Base-by-base conservation (phyloP, 768 basidiomycete species). In the Kwoniella dejecticola region DNA sequence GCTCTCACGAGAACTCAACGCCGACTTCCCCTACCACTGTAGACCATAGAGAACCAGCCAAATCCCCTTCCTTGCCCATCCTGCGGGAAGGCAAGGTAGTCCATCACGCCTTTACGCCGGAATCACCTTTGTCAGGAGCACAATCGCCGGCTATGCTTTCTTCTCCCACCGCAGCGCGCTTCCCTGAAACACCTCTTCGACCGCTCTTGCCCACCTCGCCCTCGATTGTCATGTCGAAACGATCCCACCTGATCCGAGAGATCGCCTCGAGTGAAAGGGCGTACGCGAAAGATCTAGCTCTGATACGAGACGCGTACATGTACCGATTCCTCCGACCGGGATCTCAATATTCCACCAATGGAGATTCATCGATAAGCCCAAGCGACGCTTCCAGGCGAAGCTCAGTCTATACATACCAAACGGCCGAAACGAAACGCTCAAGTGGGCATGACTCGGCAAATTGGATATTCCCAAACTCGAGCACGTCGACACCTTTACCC, bases 281-380 rank as follows among this genome's bases (percentile, higher is more conserved):
- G 6, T 80, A 78, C 63, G 78, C 79, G 1, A 66, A 63, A 19
- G 79, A 80, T 55, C 67, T 80, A 7, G 72, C 72, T 6, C 62
- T 79, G 26, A 62, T 80, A 17, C 67, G 79, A 4, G 78, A 80
- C 57, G 78, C 76, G 4, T 79, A 75, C 60, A 52, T 78, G 38
- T 58, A 50, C 26, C 59, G 73, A 2, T 59, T 56, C 45, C n/a
- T 73, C 13, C 61, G 76, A 23, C 77, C 75, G 13, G 31, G 50
- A 3, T 71, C 72, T 15, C 62, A 58, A 31, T 60, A 64, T 46
- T 63, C 67, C 13, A 61, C 64, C n/a, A 62, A 40, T 26, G 57
- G 52, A 15, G 58, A 58, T 24, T 46, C 45, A 1, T 66, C 64
- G n/a, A 52, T 62, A 47, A 70, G 62, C 53, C 60, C 72, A 4